Evolutionary conservation across 2,329 filamentous ascomycete genomes (phyloP).

Genomic region (Stemphylium beticola): DNA sequence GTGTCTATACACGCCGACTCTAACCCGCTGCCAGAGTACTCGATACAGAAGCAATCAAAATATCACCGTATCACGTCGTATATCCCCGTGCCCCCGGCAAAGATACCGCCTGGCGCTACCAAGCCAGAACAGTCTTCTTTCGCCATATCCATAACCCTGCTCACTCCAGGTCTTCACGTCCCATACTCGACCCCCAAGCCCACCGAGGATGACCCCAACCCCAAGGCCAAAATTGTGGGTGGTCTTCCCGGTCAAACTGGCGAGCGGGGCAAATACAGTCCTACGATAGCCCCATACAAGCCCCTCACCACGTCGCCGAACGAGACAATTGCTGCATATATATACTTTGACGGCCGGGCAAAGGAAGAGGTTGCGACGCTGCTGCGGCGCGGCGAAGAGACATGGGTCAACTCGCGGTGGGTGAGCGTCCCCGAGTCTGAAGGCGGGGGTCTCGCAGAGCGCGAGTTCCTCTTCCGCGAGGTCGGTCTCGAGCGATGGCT

Average conservation of each 20-base stretch:
- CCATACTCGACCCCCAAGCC: conserved; percentile 91
- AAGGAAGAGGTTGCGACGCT: conserved; percentile 98
- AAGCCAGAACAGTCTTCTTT: conserved; percentile 94
- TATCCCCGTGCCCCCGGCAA: conserved; percentile 91
- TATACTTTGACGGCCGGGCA: conserved; percentile 93
- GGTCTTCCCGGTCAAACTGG: conserved; percentile 63
- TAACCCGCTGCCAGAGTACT: conserved; percentile 86
- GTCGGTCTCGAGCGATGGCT: conserved; percentile 96
- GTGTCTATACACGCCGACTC: conserved; percentile 90
- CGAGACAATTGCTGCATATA: conserved; percentile 97
- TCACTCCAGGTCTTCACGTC: conserved; percentile 85
- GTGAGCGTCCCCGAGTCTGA: conserved; percentile 91
- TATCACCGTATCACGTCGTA: conserved; percentile 94
- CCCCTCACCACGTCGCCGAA: conserved; percentile 91
- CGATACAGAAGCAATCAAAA: conserved; percentile 91
- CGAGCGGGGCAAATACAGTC: conserved; percentile 60
- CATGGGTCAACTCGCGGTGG: conserved; percentile 98
- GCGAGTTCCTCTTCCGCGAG: conserved; percentile 96
- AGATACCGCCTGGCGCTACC: conserved; percentile 68
- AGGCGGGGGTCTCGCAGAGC: conserved; percentile 91
- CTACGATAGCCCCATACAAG: conserved; percentile 80
- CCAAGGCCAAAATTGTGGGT: conserved; percentile 81
- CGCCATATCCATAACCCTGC: conserved; percentile 94
- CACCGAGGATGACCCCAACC: conserved; percentile 75
- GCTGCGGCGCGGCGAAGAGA: conserved; percentile 90